Base-by-base conservation (phyloP, 306 rosid species). In the Rosa rugosa region DNA sequence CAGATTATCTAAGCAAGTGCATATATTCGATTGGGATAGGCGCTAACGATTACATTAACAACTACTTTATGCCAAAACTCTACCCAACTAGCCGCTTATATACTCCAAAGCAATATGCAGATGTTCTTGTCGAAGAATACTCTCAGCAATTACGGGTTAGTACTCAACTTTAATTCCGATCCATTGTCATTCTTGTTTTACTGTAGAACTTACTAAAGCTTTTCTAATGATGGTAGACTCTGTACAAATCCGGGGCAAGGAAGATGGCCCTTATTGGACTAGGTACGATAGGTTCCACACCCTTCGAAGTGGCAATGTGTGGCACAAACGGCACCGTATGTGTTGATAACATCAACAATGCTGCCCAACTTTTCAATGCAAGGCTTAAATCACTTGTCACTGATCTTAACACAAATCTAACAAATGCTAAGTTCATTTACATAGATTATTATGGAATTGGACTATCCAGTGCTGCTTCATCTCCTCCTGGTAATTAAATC, bases 221-320 rank as follows among this genome's bases (percentile, higher is more conserved):
- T 44, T 25, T 59, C 3, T 4, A 1, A 27, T 62, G 13, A 65
- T 56, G 76, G 13, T 23, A 78, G 85, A 44, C 56, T 17, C 57
- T 77, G 40, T 69, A 74, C 72, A 41, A 45, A 0, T 27, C 9
- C 5, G 77, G 86, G 46, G 86, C 86, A 56, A 68, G 82, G 41
- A 83, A 83, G 71, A 20, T 83, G 2, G 82, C 8, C 14, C 1
- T 74, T 4, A 54, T 44, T 8, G 86, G 80, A 16, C 1, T 78
- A n/a, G 83, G 77, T 2, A 0, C 1, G 3, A 5, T 75, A 4
- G 83, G 86, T 2, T 88, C 88, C 69, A 60, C 54, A 74, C 95
- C 91, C 8, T 8, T 18, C 50, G 38, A 80, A 8, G 75, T 46
- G 0, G 4, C 69, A 12, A 40, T 0, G 34, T 63, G 70, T 71